phyloP scores from a whole-genome alignment of 768 basidiomycete species.

The Leucocoprinus sp. region DNA sequence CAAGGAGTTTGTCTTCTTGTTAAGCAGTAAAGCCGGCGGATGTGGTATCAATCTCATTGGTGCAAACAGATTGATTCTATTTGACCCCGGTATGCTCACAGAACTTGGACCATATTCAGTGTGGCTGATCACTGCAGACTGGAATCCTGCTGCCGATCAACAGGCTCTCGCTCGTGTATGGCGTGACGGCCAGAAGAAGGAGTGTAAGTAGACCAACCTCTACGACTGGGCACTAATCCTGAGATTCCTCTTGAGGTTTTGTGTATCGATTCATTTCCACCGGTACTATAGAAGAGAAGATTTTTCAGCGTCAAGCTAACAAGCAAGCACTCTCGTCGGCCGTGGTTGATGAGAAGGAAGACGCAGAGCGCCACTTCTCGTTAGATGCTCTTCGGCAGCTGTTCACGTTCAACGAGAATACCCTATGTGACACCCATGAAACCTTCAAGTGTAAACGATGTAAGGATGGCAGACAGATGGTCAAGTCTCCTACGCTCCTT shows the following conservation, averaged over 20 bases:
- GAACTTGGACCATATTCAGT: not conserved
- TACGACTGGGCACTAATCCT: not conserved
- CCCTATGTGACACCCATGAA: conserved; percentile 91
- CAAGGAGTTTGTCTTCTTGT: conserved; percentile 89
- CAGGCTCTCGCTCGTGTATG: conserved; percentile 97
- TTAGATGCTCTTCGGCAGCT: conserved; percentile 81
- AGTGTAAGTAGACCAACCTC: conserved; percentile 51
- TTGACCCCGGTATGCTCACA: conserved; percentile 69
- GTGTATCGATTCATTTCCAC: conserved; percentile 98
- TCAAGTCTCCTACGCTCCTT: conserved; percentile 77
- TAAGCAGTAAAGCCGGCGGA: conserved; percentile 94
- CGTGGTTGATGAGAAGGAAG: conserved; percentile 97
- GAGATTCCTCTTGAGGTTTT: conserved; percentile 51
- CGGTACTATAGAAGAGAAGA: conserved; percentile 98
- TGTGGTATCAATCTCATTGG: conserved; percentile 97
- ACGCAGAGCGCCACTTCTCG: conserved; percentile 92
- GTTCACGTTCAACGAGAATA: conserved; percentile 84
- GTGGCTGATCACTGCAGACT: conserved; percentile 46
- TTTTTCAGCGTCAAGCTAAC: conserved; percentile 93
- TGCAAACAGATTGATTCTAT: conserved; percentile 90
- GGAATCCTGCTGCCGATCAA: conserved; percentile 98
- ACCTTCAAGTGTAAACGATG: conserved; percentile 96
- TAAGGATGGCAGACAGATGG: conserved; percentile 73
- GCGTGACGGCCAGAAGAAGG: conserved; percentile 99
- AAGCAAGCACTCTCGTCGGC: conserved; percentile 96